phyloP scores from a whole-genome alignment of 495 filamentous ascomycete species.

The Geoglossum glabrum region DNA sequence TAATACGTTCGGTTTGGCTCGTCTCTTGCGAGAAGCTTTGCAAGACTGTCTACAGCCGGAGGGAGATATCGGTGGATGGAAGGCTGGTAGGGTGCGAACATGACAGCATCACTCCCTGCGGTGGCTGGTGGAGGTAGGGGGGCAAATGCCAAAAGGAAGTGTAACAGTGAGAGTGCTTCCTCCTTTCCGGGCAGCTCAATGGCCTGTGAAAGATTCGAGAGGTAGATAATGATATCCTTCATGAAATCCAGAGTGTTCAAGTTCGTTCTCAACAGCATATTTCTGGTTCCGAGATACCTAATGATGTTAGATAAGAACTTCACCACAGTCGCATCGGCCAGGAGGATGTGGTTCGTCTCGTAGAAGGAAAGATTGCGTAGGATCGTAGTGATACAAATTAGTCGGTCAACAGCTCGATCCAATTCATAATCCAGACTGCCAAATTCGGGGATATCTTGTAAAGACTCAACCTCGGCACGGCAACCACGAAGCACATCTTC shows the following conservation, averaged over 20 bases:
- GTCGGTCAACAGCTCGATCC: conserved; percentile 64
- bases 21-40: conserved; percentile 81
- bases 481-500: conserved; percentile 70
- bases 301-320: conserved; percentile 66
- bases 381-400: conserved; percentile 83
- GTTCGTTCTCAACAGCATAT: conserved; percentile 60
- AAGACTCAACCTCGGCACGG: conserved; percentile 42
- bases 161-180: conserved; percentile 67
- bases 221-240: conserved; percentile 78
- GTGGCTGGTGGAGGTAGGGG: conserved; percentile 40
- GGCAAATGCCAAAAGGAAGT: conserved; percentile 80
- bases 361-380: conserved; percentile 80
- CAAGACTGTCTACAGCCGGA: conserved; percentile 69
- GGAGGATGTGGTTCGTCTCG: conserved; percentile 47
- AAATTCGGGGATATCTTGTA: conserved; percentile 51
- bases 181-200: conserved; percentile 73
- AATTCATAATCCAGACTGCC: conserved; percentile 65
- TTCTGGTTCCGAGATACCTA: conserved; percentile 72
- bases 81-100: conserved; percentile 67
- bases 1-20: conserved; percentile 79
- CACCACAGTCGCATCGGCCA: conserved; percentile 56
- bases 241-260: conserved; percentile 81
- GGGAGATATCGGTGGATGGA: conserved; percentile 72
- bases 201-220: conserved; percentile 68
- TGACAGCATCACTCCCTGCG: conserved; percentile 32